Percentiles rank a stretch among this genome's conserved stretches.
These are phyloP conservation scores for Chimonanthus praecox DNA, from an alignment of 164 flowering plant species.

Conservation along the genomic window DNA sequence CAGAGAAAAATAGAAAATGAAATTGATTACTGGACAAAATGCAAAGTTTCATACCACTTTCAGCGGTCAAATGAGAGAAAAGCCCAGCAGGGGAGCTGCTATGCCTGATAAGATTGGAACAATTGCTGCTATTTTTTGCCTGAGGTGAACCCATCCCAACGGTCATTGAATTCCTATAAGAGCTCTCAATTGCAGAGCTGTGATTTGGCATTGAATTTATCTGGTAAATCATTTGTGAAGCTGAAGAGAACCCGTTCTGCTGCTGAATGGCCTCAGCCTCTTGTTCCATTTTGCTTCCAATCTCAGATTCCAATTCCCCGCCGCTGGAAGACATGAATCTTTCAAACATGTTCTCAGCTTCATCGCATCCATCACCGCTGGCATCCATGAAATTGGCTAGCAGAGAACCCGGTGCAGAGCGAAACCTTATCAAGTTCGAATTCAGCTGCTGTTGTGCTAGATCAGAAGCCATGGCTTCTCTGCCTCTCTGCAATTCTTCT, in stretches of 20 bases:
- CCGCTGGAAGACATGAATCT: conserved; percentile 22
- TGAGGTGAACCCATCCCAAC: conserved; percentile 19
- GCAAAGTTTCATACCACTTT: conserved; percentile 40
- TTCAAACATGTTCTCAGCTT: conserved; percentile 21
- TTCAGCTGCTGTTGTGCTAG: conserved; percentile 7
- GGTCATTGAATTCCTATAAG: conserved; percentile 22
- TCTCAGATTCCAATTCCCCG: conserved; percentile 11
- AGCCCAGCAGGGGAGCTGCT: conserved; percentile 96
- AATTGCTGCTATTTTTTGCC: conserved; percentile 22
- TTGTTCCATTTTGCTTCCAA: conserved; percentile 7
- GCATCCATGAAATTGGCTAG: conserved; percentile 22
- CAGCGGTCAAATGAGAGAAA: conserved; percentile 40
- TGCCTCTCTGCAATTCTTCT: conserved; percentile 14
- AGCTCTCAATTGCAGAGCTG: conserved; percentile 16
- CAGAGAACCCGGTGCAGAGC: conserved; percentile 46
- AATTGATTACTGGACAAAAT: background rate
- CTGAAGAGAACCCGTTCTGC: conserved; percentile 11
- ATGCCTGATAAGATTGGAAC: conserved; percentile 64
- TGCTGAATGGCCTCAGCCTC: conserved; percentile 5
- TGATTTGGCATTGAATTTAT: conserved; percentile 17
- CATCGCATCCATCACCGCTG: conserved; percentile 8
- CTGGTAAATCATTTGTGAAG: conserved; percentile 17
- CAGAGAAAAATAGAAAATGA: background rate
- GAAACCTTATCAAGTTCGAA: conserved; percentile 31
- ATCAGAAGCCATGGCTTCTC: conserved; percentile 19